These are phyloP conservation scores for Apiotrichum veenhuisii DNA, from an alignment of 1,284 basidiomycete genomes.

Conservation along the genomic window DNA sequence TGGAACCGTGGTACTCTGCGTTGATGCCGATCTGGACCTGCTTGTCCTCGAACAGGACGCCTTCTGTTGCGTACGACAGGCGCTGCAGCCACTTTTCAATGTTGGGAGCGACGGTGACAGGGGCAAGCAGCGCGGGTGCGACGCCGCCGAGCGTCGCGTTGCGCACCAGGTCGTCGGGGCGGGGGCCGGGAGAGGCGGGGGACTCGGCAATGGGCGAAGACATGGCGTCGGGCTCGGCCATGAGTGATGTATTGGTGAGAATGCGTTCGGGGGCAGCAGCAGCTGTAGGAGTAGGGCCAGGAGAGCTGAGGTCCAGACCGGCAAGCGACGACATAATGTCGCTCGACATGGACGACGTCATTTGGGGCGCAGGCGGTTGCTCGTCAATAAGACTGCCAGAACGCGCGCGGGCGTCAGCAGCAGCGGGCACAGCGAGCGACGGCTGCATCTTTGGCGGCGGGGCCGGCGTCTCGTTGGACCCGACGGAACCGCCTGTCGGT, in stretches of 20 bases:
- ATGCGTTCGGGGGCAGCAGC: not conserved
- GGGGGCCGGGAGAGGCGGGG: not conserved
- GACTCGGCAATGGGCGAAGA: conserved; percentile 1
- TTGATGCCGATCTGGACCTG: conserved; percentile 95
- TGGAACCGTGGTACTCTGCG: conserved; percentile 87
- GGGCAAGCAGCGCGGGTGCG: conserved; percentile 48
- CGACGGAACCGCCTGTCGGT: conserved; percentile 48
- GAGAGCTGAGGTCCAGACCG: conserved; percentile 67
- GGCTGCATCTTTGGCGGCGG: conserved; percentile 10
- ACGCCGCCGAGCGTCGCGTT: conserved; percentile 43
- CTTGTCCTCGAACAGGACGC: conserved; percentile 91
- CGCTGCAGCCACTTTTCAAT: conserved; percentile 88
- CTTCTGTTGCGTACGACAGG: conserved; percentile 73
- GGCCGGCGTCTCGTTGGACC: conserved; percentile 5
- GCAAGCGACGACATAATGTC: conserved; percentile 73
- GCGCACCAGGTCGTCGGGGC: conserved; percentile 21
- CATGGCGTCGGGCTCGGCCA: conserved; percentile 11
- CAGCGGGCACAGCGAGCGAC: not conserved
- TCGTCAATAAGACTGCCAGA: not conserved
- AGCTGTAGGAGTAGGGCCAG: conserved; percentile 24
- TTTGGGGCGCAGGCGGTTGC: conserved; percentile 44
- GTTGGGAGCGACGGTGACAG: conserved; percentile 62
- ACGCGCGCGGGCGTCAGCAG: not conserved
- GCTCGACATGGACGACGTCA: conserved; percentile 37
- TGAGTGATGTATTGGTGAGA: conserved; percentile 3